Base-by-base conservation (phyloP, 257 asterid genomes). In the Salvia rosmarinus region DNA sequence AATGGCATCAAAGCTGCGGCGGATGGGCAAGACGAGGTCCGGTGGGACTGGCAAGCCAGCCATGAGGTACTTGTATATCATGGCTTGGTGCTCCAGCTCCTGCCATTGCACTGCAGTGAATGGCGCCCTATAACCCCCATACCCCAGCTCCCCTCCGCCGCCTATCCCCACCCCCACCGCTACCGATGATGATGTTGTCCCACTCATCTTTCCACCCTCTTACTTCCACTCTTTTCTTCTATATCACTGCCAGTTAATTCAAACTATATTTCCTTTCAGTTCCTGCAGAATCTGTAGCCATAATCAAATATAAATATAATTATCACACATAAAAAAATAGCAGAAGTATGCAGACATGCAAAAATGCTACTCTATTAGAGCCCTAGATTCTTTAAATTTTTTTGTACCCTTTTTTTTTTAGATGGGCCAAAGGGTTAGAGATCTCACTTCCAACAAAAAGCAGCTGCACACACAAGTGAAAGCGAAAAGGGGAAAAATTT, bases 21-120 rank as follows among this genome's bases (percentile, higher is more conserved):
- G 89, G 70, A 93, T 89, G 19, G 98, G 96, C 82, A 85, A 76
- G 60, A 93, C 87, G 21, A 93, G 96, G 79, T 93, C 97, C 0
- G 95, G 92, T 25, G 98, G 97, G 52, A 93, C 89, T 0, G 96
- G 96, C 66, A 93, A 34, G 42, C 97, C 98, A 71, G 96, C 97
- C 61, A 85, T 82, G 37, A 93, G 82, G 77, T 93, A 93, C 86
- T 93, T 93, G 61, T 93, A 93, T 64, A 93, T 89, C 97, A 90
- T 93, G 60, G 98, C 97, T 84, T 93, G 98, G 70, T 89, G 97
- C 77, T 90, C 95, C 86, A 93, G 89, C 81, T 93, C 98, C 84
- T 93, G 98, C 97, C 98, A 87, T 73, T 93, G 97, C 75, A 86
- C 89, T 19, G 98, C 92, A 20, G 97, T 93, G 69, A 93, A 90